Conservation (phyloP, 257 asterid genomes). For the Fraxinus quadrangulata region DNA sequence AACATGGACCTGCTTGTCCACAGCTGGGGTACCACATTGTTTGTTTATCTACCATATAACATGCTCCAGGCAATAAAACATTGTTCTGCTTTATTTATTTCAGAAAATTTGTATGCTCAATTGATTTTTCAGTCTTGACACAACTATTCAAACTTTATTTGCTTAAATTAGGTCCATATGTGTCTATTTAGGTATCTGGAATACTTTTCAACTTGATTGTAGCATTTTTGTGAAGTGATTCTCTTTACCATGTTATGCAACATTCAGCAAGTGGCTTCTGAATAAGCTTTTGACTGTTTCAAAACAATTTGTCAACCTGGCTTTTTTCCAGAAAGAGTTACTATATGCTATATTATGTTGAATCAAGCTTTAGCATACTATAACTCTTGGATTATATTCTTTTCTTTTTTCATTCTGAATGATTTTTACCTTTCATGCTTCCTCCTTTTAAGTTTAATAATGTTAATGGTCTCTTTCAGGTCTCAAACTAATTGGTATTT, state of each 20-base stretch:
- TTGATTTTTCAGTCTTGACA: background rate
- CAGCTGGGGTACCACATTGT: no score
- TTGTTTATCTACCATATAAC: no score
- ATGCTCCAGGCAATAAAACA: no score
- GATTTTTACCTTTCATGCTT: conserved; percentile 9
- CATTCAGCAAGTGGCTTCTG: background rate
- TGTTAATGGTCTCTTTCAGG: conserved; percentile 12
- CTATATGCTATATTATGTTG: background rate
- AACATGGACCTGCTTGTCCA: no score
- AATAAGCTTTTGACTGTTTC: background rate
- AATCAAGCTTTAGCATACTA: no score
- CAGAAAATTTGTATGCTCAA: no score
- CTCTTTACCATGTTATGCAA: background rate
- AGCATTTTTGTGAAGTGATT: background rate
- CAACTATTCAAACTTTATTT: background rate
- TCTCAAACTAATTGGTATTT: conserved; percentile 6
- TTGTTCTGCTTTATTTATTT: no score
- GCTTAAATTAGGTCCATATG: background rate
- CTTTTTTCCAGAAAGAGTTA: background rate
- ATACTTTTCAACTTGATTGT: background rate
- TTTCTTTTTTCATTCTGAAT: background rate
- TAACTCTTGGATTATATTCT: background rate
- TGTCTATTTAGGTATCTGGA: background rate
- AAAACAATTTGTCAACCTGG: background rate
- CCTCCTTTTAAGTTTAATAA: conserved; percentile 7